A percentile compares a stretch with the other conserved stretches of the same genome.
Conservation (phyloP, 208 protist species). For the Trypanosoma mega region DNA sequence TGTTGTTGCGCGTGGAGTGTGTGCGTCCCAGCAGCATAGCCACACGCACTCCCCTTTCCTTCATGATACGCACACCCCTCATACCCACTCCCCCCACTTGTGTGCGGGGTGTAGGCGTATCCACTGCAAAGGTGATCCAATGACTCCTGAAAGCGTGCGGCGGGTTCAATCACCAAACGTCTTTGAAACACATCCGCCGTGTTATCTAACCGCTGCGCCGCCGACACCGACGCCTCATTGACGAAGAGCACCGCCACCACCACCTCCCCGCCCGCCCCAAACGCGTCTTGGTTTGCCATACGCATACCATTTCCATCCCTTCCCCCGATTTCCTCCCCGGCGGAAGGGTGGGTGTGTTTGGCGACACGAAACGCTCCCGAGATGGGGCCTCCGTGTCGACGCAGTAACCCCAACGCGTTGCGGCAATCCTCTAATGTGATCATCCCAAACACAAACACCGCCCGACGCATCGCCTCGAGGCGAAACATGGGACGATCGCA, state of each 20-base stretch:
- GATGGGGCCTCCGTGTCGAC: constrained; percentile 5
- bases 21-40: no score
- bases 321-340: no score
- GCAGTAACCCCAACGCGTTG: constrained; percentile 7
- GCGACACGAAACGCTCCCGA: constrained; percentile 17
- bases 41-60: no score
- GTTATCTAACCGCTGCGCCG: constrained; percentile 12
- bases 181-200: constrained; percentile 14
- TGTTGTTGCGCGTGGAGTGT: no score
- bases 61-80: no score
- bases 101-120: no score
- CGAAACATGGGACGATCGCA: constrained; percentile 18
- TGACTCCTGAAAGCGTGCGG: constrained; percentile 1
- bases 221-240: not conserved
- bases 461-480: constrained; percentile 9
- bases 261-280: constrained; percentile 1
- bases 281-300: no score
- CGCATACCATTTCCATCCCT: no score
- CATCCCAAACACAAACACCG: constrained; percentile 25
- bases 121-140: no score
- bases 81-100: no score
- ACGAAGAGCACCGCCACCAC: constrained; percentile 18
- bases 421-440: constrained; percentile 11
- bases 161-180: constrained; percentile 15
- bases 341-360: not conserved